Base-by-base conservation (phyloP, 2,329 filamentous ascomycete genomes). In the Neofusicoccum parvum region DNA sequence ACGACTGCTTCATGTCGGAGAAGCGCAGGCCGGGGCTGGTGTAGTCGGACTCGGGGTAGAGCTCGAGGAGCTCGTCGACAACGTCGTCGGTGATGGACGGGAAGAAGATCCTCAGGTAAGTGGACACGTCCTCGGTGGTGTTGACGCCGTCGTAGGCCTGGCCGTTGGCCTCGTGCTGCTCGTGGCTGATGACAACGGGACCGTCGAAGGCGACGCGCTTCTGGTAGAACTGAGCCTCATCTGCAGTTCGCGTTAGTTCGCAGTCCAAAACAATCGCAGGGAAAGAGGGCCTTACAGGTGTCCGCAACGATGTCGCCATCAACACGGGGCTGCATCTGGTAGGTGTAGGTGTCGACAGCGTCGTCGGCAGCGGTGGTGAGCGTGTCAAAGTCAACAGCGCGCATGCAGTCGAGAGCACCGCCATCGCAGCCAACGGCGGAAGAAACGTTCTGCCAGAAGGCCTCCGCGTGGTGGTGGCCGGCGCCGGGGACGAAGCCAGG, bases 171-270 rank as follows among this genome's bases (percentile, higher is more conserved):
- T 79, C 75, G 65, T 78, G 76, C 50, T 71, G 69, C 66, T 78
- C 75, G 66, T 79, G 76, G 12, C 69, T 73, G 62, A 78, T 76
- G 17, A 78, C 74, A 1, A 75, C 50, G 2, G 76, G 75, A 14
- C 76, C 76, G 34, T 62, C 70, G 68, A 76, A 79, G 67, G 77
- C 77, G 70, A 78, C 78, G 41, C 70, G 72, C 14, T 71, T 70
- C 68, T 76, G 73, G 69, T 78, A 78, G 41, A 78, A 69, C 64
- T 75, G 72, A 3, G 75, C 72, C 68, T 78, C 76, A 62, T 79
- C 54, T 59, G 54, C 11, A 1, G 5, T 3, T n/a, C 27, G 20
- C 1, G 37, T 59, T 34, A 45, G 54, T 43, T 14, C 27, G 20
- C 17, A 15, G 9, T 9, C 10, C 23, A 45, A 20, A 32, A 27